Evolutionary conservation across 164 flowering plant genomes (phyloP).

Genomic region (Berberis thunbergii): DNA sequence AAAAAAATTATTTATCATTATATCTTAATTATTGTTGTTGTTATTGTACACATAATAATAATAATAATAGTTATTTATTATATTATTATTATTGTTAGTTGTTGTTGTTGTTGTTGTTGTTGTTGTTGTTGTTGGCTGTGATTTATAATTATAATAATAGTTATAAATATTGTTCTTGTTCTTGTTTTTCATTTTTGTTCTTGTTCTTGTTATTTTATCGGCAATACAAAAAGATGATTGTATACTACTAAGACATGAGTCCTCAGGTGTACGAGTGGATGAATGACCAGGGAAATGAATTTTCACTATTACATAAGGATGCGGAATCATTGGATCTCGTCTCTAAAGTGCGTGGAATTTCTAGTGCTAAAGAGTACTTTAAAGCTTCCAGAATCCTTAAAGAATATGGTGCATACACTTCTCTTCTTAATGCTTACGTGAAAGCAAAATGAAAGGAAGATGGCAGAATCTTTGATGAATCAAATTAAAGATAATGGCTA

Average conservation of each 20-base stretch:
- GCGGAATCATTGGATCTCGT: slow-evolving; percentile 77
- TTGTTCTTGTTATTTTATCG: no score
- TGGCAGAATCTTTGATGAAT: slow-evolving; percentile 22
- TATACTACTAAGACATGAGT: not conserved
- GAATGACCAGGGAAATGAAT: slow-evolving; percentile 49
- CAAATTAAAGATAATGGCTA: slow-evolving; percentile 52
- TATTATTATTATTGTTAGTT: no score
- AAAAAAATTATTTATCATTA: no score
- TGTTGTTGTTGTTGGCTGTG: no score
- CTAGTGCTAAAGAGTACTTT: slow-evolving; percentile 68
- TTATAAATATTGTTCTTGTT: no score
- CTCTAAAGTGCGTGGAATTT: slow-evolving; percentile 63
- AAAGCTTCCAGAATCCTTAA: slow-evolving; percentile 36
- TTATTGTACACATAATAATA: no score
- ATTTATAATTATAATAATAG: no score
- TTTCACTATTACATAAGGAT: slow-evolving; percentile 54
- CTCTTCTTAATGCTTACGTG: slow-evolving; percentile 72
- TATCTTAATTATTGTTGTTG: no score
- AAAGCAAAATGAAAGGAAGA: slow-evolving; percentile 54
- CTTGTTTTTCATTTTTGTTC: no score
- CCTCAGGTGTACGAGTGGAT: slow-evolving; percentile 88
- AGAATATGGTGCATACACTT: slow-evolving; percentile 60
- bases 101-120: no score
- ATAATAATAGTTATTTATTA: no score
- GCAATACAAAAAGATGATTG: no score